phyloP scores from a whole-genome alignment of 2,329 filamentous ascomycete species.

The Dactylellina parvicollis region DNA sequence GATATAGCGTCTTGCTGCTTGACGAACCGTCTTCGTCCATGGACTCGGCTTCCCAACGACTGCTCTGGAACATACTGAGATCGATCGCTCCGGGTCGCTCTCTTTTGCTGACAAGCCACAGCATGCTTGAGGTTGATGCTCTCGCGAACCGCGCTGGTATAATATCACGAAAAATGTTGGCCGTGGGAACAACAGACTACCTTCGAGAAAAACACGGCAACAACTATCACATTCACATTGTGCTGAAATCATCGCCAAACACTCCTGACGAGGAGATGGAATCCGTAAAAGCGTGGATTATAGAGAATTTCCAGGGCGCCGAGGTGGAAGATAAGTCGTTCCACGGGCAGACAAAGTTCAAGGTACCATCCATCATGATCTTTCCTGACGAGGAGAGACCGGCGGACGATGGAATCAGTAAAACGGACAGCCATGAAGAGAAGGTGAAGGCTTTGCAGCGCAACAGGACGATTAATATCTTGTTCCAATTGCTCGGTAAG shows the following conservation, averaged over 20 bases:
- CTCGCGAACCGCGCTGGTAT: constrained; percentile 86
- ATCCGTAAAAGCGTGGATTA: constrained; percentile 73
- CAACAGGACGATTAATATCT: constrained; percentile 55
- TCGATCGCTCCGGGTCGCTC: constrained; percentile 79
- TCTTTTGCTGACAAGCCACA: constrained; percentile 88
- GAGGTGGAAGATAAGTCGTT: constrained; percentile 77
- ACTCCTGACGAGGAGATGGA: constrained; percentile 76
- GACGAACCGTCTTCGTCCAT: constrained; percentile 90
- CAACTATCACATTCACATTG: constrained; percentile 81
- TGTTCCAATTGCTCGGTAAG: constrained; percentile 56
- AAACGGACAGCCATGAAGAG: constrained; percentile 35
- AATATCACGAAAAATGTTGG: constrained; percentile 84
- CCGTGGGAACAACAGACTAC: constrained; percentile 78
- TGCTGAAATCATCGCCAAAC: constrained; percentile 77
- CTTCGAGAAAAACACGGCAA: constrained; percentile 80
- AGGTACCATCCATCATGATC: constrained; percentile 69
- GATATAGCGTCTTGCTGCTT: constrained; percentile 80
- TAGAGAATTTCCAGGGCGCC: constrained; percentile 70
- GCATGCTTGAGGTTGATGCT: constrained; percentile 94
- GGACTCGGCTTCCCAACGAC: constrained; percentile 87
- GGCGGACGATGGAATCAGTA: constrained; percentile 55
- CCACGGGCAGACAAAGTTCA: constrained; percentile 89
- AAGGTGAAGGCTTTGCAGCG: constrained; percentile 48
- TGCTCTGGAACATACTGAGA: constrained; percentile 89
- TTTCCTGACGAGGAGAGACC: constrained; percentile 43